Evolutionary conservation across 169 alveolate species (phyloP), one percentile per base, ranked within the genome.

Genomic region (Eimeria brunetti): DNA sequence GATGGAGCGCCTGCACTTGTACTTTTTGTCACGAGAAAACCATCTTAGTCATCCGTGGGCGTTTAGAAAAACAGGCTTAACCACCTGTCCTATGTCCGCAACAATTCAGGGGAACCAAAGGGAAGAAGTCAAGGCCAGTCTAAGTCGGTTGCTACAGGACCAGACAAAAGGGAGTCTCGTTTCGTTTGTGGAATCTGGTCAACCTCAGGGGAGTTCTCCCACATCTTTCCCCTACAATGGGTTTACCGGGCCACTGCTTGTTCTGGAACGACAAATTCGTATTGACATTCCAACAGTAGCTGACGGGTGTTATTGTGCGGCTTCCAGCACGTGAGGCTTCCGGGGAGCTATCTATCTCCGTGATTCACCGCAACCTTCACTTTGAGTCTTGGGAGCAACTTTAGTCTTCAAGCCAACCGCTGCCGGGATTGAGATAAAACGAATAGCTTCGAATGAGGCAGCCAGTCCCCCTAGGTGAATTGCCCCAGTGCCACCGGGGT

Each of bases 271-370:
- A 18, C 64, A 62, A 86, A 86, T 22, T 16, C 78, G 53, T 12
- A 27, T 86, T 56, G 83, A 62, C 12, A 69, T 62, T 44, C 92
- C 92, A 2, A 86, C 80, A 60, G 30, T 44, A 62, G 44, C 22
- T 33, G 16, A 24, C 58, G 1, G 30, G 36, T 1, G 67, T 36
- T 62, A 38, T 4, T 24, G 81, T 6, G 14, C 5, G 18, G 71
- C 81, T 41, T 22, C 80, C 38, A 85, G 51, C 92, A 58, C 5
- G 81, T 86, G 36, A 38, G 78, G 38, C 46, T n/a, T 5, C 33
- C 56, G 46, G 33, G 14, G 30, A 80, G 60, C 46, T 49, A n/a
- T 0, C 64, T 27, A 41, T 78, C 62, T 2, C 20, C 64, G 88
- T 44, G 33, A 78, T 24, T 18, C 88, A 46, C 49, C 33, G 24